Conservation (phyloP, 1,284 basidiomycete genomes). For the Ustilago esculenta region DNA sequence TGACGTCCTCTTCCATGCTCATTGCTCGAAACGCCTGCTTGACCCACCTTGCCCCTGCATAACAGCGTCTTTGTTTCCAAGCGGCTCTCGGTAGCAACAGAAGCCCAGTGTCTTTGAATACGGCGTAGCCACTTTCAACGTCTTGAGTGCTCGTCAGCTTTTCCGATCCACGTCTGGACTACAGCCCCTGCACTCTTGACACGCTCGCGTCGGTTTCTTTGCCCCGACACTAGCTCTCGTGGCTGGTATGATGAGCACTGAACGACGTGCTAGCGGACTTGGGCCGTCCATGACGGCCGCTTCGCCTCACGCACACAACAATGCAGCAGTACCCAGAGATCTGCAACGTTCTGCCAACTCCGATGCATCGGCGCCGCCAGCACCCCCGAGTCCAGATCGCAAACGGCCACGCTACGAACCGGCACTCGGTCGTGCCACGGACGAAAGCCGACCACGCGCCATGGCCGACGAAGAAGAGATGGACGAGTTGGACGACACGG, state of each 20-base stretch:
- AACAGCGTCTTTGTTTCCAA: too few species aligned
- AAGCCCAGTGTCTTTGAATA: too few species aligned
- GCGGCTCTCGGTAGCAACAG: too few species aligned
- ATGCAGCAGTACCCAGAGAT: slow-evolving; percentile 25
- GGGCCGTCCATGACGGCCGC: slow-evolving; percentile 17
- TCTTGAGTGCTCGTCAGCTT: too few species aligned
- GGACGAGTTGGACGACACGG: slow-evolving; percentile 39
- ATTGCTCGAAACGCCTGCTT: too few species aligned
- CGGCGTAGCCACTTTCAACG: too few species aligned
- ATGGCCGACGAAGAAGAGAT: slow-evolving; percentile 35
- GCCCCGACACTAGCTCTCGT: slow-evolving; percentile 2
- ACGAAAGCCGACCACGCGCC: slow-evolving; percentile 2
- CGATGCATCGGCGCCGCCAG: slow-evolving; percentile 6
- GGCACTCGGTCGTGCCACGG: slow-evolving; percentile 1
- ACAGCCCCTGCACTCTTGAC: background rate
- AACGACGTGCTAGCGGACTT: slow-evolving; percentile 38
- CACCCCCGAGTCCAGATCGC: slow-evolving; percentile 25
- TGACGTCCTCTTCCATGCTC: background rate
- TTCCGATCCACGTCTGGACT: too few species aligned
- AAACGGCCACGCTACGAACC: slow-evolving; percentile 38
- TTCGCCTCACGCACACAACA: slow-evolving; percentile 28
- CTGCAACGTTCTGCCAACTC: slow-evolving; percentile 10
- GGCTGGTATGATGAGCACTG: slow-evolving; percentile 49
- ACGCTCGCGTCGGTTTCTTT: background rate
- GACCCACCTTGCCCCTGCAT: too few species aligned